phyloP scores from a whole-genome alignment of 805 yeast genomes.

The Suhomyces prunicola region DNA sequence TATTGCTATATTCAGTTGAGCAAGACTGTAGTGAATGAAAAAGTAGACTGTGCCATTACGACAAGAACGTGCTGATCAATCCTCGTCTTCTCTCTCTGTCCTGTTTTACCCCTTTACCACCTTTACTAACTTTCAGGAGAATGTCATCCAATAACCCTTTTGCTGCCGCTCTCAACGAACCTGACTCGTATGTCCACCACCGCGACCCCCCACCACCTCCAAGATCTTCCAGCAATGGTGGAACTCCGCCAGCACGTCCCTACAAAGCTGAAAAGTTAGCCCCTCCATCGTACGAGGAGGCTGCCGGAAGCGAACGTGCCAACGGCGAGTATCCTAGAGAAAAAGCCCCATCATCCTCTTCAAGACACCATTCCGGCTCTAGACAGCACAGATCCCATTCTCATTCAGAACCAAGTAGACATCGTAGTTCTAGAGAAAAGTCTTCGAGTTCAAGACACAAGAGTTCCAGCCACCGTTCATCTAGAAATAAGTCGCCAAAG shows the following conservation, averaged over 20 bases:
- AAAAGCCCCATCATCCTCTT: constrained; percentile 28
- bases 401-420: constrained; percentile 10
- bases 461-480: constrained; percentile 10
- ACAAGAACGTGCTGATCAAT: too few relatives aligned
- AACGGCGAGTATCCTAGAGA: constrained; percentile 53
- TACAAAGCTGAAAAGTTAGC: constrained; percentile 20
- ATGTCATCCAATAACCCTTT: constrained; percentile 54
- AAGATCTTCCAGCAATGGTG: constrained; percentile 17
- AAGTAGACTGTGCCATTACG: neutral
- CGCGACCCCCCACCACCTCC: constrained; percentile 37
- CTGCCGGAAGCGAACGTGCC: constrained; percentile 48
- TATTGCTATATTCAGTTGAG: neutral
- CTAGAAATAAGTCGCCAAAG: constrained; percentile 34
- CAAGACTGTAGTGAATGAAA: neutral
- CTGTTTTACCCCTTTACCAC: neutral
- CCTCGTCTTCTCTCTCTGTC: neutral
- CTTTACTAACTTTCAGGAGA: constrained; percentile 8
- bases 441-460: constrained; percentile 9
- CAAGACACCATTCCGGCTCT: constrained; percentile 16
- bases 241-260: constrained; percentile 16
- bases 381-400: constrained; percentile 22
- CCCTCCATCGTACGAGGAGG: constrained; percentile 73
- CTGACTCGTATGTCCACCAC: constrained; percentile 35
- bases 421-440: constrained; percentile 11
- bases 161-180: constrained; percentile 43